Evolutionary conservation across 345 rosid species (phyloP), one percentile per base, ranked within the genome.

Genomic region (Salix exigua): DNA sequence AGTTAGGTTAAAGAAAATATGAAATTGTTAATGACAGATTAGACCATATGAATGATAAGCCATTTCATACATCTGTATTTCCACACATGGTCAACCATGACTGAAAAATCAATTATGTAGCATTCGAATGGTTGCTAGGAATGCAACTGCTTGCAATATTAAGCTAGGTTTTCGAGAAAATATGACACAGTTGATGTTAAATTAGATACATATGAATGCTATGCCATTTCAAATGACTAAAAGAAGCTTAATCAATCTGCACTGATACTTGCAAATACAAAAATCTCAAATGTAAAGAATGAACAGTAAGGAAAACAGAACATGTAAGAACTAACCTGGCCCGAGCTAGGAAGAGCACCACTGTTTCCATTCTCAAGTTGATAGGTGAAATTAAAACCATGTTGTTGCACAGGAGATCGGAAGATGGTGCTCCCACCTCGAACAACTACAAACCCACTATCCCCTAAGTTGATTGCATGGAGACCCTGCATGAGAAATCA

Each of bases 371-470:
- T 78, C 84, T 93, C 99, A 5, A 96, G 93, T 77, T 96, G 99
- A 85, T 87, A 96, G 5, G 99, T 91, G 81, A 96, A 92, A 82
- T 96, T 96, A 79, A 96, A 96, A 81, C 86, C 96, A 85, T 93
- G 98, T 82, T 92, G 99, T 79, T 96, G 99, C 70, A 87, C 98
- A 7, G 99, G 99, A 53, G 99, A 96, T 19, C 94, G 91, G 73
- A 96, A 93, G 31, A 96, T 81, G 0, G 99, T 92, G 74, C 91
- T 87, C 79, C 99, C 99, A 86, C 92, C 97, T 62, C 99, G 91
- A 71, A 96, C 91, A 70, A 96, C 99, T 87, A 93, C 87, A 90
- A 96, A 96, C 28, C 99, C 99, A 85, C 99, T 96, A 80, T 96
- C 99, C 23, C 99, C 99, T 75, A 96, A 75, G 81, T 96, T 96